Percentiles rank a stretch among this genome's conserved stretches.
Conservation (phyloP, 208 protist species). For the Trypanosoma melophagium region DNA sequence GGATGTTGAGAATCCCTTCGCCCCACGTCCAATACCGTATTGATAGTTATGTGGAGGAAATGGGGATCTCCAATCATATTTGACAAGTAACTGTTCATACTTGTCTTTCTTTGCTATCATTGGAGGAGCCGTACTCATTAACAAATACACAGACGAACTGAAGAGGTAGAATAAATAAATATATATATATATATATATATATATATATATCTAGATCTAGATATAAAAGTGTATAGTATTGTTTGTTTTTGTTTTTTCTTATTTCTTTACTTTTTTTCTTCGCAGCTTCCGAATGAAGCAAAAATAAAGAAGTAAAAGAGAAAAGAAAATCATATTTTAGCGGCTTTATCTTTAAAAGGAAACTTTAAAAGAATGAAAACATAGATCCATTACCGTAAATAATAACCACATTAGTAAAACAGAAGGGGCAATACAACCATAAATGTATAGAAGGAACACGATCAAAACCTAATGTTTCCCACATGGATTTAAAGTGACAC, state of each 20-base stretch:
- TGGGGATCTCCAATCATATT: constrained; percentile 73
- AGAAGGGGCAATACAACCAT: no score
- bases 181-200: constrained; percentile 13
- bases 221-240: neutral
- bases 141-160: no score
- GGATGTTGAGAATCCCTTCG: constrained; percentile 70
- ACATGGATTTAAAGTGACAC: no score
- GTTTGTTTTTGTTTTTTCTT: neutral
- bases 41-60: constrained; percentile 74
- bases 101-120: constrained; percentile 38
- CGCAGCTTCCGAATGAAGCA: no score
- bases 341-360: no score
- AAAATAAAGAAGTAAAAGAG: no score
- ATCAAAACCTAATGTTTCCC: no score
- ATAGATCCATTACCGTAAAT: no score
- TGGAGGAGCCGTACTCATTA: constrained; percentile 18
- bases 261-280: neutral
- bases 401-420: no score
- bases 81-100: constrained; percentile 73
- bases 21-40: constrained; percentile 77
- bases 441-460: no score
- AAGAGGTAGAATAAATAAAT: neutral
- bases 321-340: no score
- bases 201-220: neutral
- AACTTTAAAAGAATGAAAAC: no score